Evolutionary conservation across 2,329 filamentous ascomycete species (phyloP).

Genomic region (Talaromyces sp.): DNA sequence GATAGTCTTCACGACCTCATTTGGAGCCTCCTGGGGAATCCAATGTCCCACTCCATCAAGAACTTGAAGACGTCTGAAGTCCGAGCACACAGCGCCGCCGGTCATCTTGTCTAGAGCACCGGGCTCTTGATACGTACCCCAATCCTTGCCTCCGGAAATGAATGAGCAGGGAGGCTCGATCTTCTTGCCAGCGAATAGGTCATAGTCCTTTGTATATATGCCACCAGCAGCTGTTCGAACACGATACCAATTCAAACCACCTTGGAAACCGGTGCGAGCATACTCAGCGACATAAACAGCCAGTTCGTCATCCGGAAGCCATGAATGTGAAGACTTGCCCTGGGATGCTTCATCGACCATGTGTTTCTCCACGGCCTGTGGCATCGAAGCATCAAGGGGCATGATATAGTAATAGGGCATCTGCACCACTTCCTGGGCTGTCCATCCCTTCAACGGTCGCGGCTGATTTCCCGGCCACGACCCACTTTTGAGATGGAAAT

Average conservation of each 20-base stretch:
- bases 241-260: slow-evolving; percentile 69
- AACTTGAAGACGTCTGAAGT: slow-evolving; percentile 57
- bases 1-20: slow-evolving; percentile 46
- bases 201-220: slow-evolving; percentile 53
- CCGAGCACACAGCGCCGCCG: slow-evolving; percentile 50
- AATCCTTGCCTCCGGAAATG: slow-evolving; percentile 65
- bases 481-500: slow-evolving; percentile 69
- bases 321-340: slow-evolving; percentile 46
- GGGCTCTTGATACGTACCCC: slow-evolving; percentile 70
- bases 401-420: slow-evolving; percentile 73
- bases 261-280: slow-evolving; percentile 65
- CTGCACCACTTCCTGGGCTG: slow-evolving; percentile 58
- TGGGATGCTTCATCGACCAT: slow-evolving; percentile 54
- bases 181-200: slow-evolving; percentile 62
- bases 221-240: slow-evolving; percentile 56
- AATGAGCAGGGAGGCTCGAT: slow-evolving; percentile 65
- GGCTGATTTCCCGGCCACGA: slow-evolving; percentile 61
- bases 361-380: slow-evolving; percentile 56
- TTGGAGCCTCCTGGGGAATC: slow-evolving; percentile 68
- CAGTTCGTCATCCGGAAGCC: slow-evolving; percentile 63
- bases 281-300: slow-evolving; percentile 64
- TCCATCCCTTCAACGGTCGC: slow-evolving; percentile 58
- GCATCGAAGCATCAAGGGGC: slow-evolving; percentile 61
- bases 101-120: slow-evolving; percentile 62
- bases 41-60: slow-evolving; percentile 68